phyloP scores from a whole-genome alignment of 108 stramenopile species.

The Fragilaria radians region DNA sequence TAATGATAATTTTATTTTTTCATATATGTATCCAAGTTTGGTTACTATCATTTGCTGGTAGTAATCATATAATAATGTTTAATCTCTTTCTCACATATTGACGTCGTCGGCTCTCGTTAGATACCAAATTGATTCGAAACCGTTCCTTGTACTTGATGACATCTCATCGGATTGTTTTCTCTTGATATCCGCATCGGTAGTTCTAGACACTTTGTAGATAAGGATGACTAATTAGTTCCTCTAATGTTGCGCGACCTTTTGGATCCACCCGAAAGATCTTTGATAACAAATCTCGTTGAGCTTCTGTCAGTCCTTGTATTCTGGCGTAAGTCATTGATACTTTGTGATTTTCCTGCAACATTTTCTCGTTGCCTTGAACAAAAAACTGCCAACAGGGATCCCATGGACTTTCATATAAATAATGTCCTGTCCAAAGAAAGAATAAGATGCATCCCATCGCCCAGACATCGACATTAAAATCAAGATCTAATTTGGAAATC shows the following conservation, averaged over 20 bases:
- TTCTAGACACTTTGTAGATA: too few relatives aligned
- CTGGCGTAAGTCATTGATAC: background rate
- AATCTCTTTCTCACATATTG: too few relatives aligned
- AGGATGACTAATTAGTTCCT: conserved; percentile 54
- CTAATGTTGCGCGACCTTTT: conserved; percentile 48
- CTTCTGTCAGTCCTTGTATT: background rate
- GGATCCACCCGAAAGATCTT: conserved; percentile 66
- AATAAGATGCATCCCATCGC: conserved; percentile 83
- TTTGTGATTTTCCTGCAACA: background rate
- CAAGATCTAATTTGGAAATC: conserved; percentile 18
- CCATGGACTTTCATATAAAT: conserved; percentile 37
- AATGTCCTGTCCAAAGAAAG: conserved; percentile 70
- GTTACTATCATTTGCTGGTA: too few relatives aligned
- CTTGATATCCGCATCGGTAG: too few relatives aligned
- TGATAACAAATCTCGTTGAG: conserved; percentile 39
- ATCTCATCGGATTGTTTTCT: too few relatives aligned
- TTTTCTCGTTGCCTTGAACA: background rate
- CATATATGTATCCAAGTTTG: too few relatives aligned
- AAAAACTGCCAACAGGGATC: background rate
- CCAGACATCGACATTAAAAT: conserved; percentile 88
- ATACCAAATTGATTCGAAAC: too few relatives aligned
- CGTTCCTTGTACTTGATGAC: too few relatives aligned
- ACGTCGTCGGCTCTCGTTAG: too few relatives aligned
- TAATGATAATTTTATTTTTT: too few relatives aligned
- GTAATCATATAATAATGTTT: too few relatives aligned